Conservation (phyloP, 345 rosid species). For the Acer campestre region DNA sequence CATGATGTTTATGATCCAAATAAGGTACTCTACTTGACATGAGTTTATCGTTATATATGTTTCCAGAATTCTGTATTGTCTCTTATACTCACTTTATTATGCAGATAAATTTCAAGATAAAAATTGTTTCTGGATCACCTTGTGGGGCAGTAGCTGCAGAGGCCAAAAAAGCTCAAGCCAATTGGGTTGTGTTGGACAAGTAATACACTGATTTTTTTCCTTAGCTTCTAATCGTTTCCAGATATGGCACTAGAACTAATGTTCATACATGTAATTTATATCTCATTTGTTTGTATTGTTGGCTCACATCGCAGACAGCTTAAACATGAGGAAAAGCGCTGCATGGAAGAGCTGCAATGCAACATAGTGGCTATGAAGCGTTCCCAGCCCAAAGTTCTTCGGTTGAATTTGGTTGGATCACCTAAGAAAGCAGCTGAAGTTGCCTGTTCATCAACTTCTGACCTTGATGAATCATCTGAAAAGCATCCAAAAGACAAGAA, state of each 20-base stretch:
- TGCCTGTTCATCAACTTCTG: constrained; percentile 40
- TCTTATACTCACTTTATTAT: constrained; percentile 11
- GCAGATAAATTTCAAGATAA: constrained; percentile 90
- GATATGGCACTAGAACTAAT: not conserved
- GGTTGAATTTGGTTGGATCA: constrained; percentile 86
- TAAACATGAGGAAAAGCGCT: constrained; percentile 77
- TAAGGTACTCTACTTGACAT: constrained; percentile 47
- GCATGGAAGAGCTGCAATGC: constrained; percentile 97
- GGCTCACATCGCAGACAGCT: constrained; percentile 57
- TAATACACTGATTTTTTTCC: constrained; percentile 30
- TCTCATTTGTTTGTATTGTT: constrained; percentile 8
- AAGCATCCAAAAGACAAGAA: constrained; percentile 42
- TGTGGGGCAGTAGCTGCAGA: constrained; percentile 86
- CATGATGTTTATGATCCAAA: constrained; percentile 98
- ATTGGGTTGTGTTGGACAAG: constrained; percentile 98
- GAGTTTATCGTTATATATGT: constrained; percentile 5
- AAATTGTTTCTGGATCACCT: constrained; percentile 88
- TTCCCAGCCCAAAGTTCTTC: constrained; percentile 88
- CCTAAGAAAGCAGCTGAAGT: constrained; percentile 55
- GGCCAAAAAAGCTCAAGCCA: constrained; percentile 73
- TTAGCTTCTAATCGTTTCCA: not conserved
- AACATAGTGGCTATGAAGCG: constrained; percentile 96
- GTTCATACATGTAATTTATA: constrained; percentile 1
- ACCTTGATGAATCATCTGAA: constrained; percentile 50
- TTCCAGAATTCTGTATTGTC: constrained; percentile 11